Percentiles rank a stretch among this genome's conserved stretches.
Evolutionary conservation across 345 rosid genomes (phyloP).

Genomic region (Lenwebbia sp.): DNA sequence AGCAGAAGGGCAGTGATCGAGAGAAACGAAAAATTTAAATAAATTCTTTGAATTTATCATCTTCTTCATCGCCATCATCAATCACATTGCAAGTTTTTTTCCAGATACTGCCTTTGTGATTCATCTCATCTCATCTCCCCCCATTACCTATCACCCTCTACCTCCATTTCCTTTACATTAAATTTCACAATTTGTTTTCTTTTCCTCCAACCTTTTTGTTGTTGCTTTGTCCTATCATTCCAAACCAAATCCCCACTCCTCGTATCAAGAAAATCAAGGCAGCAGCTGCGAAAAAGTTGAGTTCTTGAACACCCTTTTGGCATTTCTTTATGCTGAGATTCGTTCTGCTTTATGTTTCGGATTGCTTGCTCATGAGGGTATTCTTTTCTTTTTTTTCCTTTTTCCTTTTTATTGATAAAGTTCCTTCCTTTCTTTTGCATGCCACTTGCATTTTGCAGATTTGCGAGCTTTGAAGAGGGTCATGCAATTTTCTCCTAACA

Average conservation of each 20-base stretch:
- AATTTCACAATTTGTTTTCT: neutral
- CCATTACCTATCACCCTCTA: neutral
- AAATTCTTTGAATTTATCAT: neutral
- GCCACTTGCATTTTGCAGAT: conserved; percentile 7
- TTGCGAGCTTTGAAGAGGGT: conserved; percentile 12
- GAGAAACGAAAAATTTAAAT: neutral
- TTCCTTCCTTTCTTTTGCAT: conserved; percentile 2
- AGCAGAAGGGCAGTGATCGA: conserved; percentile 31
- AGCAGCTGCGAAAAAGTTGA: neutral
- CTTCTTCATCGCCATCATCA: neutral
- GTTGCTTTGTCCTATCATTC: neutral
- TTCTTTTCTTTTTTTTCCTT: conserved; percentile 2
- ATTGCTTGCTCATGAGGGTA: conserved; percentile 55
- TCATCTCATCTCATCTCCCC: neutral
- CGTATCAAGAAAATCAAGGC: neutral
- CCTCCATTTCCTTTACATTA: neutral
- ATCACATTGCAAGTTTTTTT: neutral
- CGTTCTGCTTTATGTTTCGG: neutral
- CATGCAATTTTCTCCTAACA: conserved; percentile 15
- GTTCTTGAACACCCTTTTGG: conserved; percentile 2
- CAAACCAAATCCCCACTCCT: neutral
- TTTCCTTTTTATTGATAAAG: neutral
- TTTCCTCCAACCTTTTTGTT: neutral
- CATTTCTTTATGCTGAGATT: conserved; percentile 7
- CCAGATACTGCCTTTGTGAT: neutral